Conservation (phyloP, 805 yeast species). For the Ascoidea rubescens region DNA sequence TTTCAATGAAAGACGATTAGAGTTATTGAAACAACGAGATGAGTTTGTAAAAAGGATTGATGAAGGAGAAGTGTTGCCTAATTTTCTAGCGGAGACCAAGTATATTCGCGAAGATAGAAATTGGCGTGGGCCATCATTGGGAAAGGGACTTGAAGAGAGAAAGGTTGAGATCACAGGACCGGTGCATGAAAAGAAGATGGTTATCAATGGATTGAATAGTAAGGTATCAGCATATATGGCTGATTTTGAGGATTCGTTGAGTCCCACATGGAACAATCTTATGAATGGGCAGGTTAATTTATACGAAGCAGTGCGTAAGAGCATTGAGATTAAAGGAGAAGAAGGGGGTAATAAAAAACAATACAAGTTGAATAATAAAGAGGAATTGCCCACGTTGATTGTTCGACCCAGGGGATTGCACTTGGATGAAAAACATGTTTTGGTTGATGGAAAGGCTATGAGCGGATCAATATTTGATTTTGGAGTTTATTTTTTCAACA, state of each 20-base stretch:
- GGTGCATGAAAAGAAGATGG: conserved; percentile 63
- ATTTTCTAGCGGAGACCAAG: conserved; percentile 55
- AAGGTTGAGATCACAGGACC: conserved; percentile 81
- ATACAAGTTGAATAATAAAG: conserved; percentile 30
- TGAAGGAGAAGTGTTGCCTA: not conserved
- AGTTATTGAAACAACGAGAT: not conserved
- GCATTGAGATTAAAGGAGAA: conserved; percentile 31
- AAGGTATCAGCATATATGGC: conserved; percentile 76
- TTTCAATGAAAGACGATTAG: not conserved
- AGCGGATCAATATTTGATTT: conserved; percentile 70
- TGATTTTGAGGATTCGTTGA: conserved; percentile 73
- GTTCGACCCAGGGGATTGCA: conserved; percentile 90
- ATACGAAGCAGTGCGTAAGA: conserved; percentile 62
- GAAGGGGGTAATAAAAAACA: conserved; percentile 25
- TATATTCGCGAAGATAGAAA: conserved; percentile 56
- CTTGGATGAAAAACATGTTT: conserved; percentile 57
- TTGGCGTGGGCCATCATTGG: conserved; percentile 66
- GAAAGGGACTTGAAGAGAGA: conserved; percentile 61
- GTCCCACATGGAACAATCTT: conserved; percentile 75
- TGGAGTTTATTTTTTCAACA: conserved; percentile 65
- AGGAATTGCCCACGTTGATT: conserved; percentile 61
- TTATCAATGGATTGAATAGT: conserved; percentile 68
- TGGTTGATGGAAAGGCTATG: conserved; percentile 63
- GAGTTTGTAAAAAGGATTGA: not conserved
- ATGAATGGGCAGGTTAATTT: conserved; percentile 72